Evolutionary conservation across 345 rosid species (phyloP).

Genomic region (Gynandropsis gynandra): DNA sequence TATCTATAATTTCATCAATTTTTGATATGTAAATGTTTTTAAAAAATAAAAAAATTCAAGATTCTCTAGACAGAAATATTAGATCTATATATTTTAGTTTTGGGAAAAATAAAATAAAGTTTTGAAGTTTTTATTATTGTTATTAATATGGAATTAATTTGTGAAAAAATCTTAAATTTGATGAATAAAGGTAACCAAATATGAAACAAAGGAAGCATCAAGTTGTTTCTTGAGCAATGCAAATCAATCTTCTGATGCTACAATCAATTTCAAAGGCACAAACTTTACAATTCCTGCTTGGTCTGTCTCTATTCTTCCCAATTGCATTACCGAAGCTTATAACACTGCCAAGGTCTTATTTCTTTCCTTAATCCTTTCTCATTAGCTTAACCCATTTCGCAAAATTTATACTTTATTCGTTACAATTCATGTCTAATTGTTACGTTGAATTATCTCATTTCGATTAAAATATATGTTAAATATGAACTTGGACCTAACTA

Average conservation of each 20-base stretch:
- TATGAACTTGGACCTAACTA: no score
- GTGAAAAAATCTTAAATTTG: background rate
- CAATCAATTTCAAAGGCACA: constrained; percentile 34
- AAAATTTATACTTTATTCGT: background rate
- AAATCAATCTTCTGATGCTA: constrained; percentile 35
- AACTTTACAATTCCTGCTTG: constrained; percentile 41
- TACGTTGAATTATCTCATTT: no score
- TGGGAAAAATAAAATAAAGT: no score
- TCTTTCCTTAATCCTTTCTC: background rate
- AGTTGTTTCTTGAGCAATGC: constrained; percentile 51
- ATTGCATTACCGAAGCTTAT: constrained; percentile 39
- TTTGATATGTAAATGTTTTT: no score
- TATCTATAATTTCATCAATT: no score
- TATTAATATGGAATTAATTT: background rate
- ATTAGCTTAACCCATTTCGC: background rate
- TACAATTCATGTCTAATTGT: no score
- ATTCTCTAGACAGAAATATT: no score
- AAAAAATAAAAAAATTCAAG: no score
- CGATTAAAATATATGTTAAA: no score
- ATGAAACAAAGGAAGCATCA: constrained; percentile 32
- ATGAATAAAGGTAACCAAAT: constrained; percentile 37
- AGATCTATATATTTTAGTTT: no score
- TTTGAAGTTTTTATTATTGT: background rate
- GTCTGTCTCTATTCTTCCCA: constrained; percentile 58
- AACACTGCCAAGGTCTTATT: constrained; percentile 45